Percentiles rank a stretch among this genome's conserved stretches.
Conservation (phyloP, 805 yeast species). For the Candida ficus region DNA sequence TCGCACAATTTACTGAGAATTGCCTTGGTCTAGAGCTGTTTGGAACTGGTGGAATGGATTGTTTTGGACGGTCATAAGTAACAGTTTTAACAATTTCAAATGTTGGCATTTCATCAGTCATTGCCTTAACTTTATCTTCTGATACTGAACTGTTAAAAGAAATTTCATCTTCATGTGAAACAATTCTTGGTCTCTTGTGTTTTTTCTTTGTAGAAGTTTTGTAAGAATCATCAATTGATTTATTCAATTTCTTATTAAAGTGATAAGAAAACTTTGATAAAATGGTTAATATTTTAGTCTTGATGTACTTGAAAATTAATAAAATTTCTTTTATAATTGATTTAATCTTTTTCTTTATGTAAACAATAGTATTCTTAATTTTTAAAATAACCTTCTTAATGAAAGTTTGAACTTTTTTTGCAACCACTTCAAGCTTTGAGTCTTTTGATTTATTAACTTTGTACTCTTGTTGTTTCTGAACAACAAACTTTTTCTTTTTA, state of each 20-base stretch:
- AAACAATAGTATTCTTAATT: background rate
- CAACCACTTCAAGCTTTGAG: background rate
- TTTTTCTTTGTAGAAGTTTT: background rate
- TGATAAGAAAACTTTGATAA: slow-evolving; percentile 2
- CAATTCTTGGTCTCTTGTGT: background rate
- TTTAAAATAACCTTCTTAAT: background rate
- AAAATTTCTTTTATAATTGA: background rate
- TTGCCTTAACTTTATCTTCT: slow-evolving; percentile 1
- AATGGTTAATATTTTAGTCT: background rate
- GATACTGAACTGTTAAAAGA: background rate
- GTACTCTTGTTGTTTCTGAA: background rate
- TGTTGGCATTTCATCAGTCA: background rate
- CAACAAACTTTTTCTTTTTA: background rate
- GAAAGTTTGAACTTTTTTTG: background rate
- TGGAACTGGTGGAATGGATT: background rate
- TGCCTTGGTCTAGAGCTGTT: slow-evolving; percentile 2
- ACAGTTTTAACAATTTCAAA: slow-evolving; percentile 5
- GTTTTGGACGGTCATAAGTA: background rate
- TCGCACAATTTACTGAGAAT: background rate
- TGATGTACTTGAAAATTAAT: slow-evolving; percentile 2
- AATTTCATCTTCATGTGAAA: background rate
- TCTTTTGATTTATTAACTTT: background rate
- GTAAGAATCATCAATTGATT: background rate
- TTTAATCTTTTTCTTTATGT: background rate
- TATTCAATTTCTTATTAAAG: slow-evolving; percentile 1